These are phyloP conservation scores for Pyricularia grisea DNA, from an alignment of 2,329 filamentous ascomycete genomes.

Conservation along the genomic window DNA sequence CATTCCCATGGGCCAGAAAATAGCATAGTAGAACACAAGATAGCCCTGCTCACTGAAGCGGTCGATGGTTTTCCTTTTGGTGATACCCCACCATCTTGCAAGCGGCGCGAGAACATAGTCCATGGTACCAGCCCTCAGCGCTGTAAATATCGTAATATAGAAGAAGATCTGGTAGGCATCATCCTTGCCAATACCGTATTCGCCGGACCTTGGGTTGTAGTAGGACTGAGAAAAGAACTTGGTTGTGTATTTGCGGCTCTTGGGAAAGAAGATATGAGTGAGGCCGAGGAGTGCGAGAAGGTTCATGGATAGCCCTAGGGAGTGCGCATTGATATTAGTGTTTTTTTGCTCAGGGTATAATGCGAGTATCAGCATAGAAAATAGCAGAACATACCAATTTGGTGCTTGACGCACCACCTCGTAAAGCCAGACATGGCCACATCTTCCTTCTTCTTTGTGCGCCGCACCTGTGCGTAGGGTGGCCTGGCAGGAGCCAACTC, in stretches of 20 bases:
- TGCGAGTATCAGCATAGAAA: background rate
- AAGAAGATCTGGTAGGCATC: slow-evolving; percentile 70
- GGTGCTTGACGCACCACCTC: slow-evolving; percentile 67
- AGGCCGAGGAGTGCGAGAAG: slow-evolving; percentile 75
- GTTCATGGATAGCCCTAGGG: slow-evolving; percentile 71
- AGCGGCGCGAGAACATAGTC: slow-evolving; percentile 79
- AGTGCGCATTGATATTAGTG: background rate
- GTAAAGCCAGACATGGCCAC: slow-evolving; percentile 50
- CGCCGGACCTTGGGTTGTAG: slow-evolving; percentile 56
- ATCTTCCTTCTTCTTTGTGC: slow-evolving; percentile 53
- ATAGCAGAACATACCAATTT: slow-evolving; percentile 54
- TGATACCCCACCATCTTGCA: slow-evolving; percentile 62
- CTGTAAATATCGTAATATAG: slow-evolving; percentile 79
- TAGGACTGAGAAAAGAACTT: slow-evolving; percentile 88
- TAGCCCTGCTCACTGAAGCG: slow-evolving; percentile 93
- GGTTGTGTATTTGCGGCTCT: slow-evolving; percentile 65
- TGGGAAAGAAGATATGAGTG: slow-evolving; percentile 74
- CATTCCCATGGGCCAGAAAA: slow-evolving; percentile 78
- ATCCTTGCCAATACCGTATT: slow-evolving; percentile 69
- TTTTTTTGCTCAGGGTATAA: background rate
- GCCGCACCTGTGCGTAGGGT: slow-evolving; percentile 20
- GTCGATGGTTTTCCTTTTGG: slow-evolving; percentile 64
- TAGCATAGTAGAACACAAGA: slow-evolving; percentile 73
- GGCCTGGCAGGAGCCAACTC: background rate
- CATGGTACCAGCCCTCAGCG: slow-evolving; percentile 73